phyloP scores from a whole-genome alignment of 2,329 filamentous ascomycete genomes.

The Onygena corvina region DNA sequence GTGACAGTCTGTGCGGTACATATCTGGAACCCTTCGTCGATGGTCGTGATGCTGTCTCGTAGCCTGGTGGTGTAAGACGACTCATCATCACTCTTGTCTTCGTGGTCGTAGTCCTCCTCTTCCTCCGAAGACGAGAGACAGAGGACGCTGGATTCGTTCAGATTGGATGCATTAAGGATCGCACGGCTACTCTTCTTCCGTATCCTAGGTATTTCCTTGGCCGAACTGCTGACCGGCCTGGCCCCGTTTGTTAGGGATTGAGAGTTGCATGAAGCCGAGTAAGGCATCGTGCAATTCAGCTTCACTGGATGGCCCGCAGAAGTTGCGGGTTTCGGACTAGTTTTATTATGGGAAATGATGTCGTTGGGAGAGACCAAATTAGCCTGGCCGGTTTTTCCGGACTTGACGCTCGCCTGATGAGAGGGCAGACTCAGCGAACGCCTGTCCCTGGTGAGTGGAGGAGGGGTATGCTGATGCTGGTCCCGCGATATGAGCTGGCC shows the following conservation, averaged over 20 bases:
- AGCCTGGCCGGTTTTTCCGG: not conserved
- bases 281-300: not conserved
- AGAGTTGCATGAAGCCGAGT: not conserved
- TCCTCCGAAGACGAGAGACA: constrained; percentile 41
- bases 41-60: constrained; percentile 32
- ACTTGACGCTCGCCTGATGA: not conserved
- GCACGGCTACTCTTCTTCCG: constrained; percentile 31
- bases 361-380: not conserved
- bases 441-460: not conserved
- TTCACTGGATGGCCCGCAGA: not conserved
- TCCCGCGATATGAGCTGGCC: not conserved
- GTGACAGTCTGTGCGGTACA: constrained; percentile 32
- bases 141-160: constrained; percentile 36
- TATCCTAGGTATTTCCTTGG: constrained; percentile 11
- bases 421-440: constrained; percentile 2
- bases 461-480: no score
- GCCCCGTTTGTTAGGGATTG: not conserved
- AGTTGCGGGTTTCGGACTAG: not conserved
- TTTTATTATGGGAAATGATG: not conserved
- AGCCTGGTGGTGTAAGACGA: constrained; percentile 15
- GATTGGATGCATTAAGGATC: constrained; percentile 29
- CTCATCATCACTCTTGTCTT: constrained; percentile 9
- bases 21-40: constrained; percentile 33
- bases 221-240: not conserved
- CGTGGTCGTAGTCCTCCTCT: constrained; percentile 24